Percentiles rank a stretch among this genome's conserved stretches.
Conservation (phyloP, 257 asterid species). For the Solanum clarkiae region DNA sequence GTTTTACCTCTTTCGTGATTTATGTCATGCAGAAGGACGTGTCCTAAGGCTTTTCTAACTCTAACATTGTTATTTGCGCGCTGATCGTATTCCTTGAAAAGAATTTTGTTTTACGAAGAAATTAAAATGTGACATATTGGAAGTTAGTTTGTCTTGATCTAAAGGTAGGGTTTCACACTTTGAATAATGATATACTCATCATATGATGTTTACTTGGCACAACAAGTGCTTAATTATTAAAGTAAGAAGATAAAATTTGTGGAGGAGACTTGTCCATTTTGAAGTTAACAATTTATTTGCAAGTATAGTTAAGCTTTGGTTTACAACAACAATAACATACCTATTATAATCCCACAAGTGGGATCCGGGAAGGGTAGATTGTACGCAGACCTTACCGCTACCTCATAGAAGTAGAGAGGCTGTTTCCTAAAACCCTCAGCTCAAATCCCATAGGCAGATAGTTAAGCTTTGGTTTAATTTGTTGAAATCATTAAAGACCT, state of each 20-base stretch:
- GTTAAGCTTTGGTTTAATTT: not conserved
- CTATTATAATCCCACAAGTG: too few species aligned
- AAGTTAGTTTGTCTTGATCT: not conserved
- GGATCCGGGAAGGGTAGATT: too few species aligned
- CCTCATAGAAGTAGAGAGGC: too few species aligned
- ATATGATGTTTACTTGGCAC: not conserved
- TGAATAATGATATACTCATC: not conserved
- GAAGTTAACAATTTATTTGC: not conserved
- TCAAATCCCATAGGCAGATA: too few species aligned
- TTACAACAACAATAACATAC: too few species aligned
- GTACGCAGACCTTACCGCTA: too few species aligned
- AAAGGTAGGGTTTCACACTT: not conserved
- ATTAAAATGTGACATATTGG: not conserved
- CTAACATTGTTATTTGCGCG: too few species aligned
- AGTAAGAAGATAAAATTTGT: not conserved
- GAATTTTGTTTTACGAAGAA: not conserved
- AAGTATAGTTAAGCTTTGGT: not conserved
- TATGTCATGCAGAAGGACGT: too few species aligned
- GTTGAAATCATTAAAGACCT: not conserved
- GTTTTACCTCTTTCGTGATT: too few species aligned
- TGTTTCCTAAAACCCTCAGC: too few species aligned
- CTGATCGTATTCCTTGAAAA: not conserved
- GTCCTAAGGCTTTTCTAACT: too few species aligned
- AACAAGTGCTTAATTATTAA: not conserved
- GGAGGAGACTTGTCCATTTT: conserved; percentile 3